Evolutionary conservation across 768 basidiomycete genomes (phyloP).

Genomic region (Russula emetica): DNA sequence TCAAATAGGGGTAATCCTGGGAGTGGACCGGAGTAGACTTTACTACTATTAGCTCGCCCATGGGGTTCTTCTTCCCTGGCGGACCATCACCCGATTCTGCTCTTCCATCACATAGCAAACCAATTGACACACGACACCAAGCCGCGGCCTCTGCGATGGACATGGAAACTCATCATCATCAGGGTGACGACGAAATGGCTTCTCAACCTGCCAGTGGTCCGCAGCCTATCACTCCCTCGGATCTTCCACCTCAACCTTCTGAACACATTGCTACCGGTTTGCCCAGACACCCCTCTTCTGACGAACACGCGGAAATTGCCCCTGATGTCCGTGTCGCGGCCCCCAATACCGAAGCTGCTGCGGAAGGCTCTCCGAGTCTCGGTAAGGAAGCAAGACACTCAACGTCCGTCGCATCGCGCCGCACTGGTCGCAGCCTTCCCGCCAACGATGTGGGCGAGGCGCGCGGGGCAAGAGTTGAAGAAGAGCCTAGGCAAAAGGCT

Average conservation of each 20-base stretch:
- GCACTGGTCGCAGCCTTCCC: not conserved
- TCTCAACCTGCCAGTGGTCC: not conserved
- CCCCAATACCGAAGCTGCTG: not conserved
- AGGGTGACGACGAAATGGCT: not conserved
- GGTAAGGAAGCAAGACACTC: not conserved
- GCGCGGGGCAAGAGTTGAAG: conserved; percentile 48
- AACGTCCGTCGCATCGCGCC: conserved; percentile 6
- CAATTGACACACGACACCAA: not conserved
- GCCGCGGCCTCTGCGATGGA: not conserved
- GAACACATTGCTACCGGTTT: not conserved
- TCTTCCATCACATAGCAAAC: not conserved
- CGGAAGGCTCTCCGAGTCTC: not conserved
- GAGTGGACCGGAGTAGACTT: too few relatives aligned
- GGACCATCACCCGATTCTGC: conserved; percentile 16
- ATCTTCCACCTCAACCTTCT: not conserved
- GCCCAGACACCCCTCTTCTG: not conserved
- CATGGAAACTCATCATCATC: not conserved
- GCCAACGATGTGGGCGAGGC: conserved; percentile 25
- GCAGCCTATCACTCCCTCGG: not conserved
- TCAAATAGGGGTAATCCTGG: too few relatives aligned
- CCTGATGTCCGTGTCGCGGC: not conserved
- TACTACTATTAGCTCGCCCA: not conserved
- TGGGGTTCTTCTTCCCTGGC: not conserved
- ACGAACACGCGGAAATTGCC: not conserved
- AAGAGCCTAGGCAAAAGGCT: conserved; percentile 42